Evolutionary conservation across 768 basidiomycete species (phyloP).

Genomic region (Termitomyces sp.): DNA sequence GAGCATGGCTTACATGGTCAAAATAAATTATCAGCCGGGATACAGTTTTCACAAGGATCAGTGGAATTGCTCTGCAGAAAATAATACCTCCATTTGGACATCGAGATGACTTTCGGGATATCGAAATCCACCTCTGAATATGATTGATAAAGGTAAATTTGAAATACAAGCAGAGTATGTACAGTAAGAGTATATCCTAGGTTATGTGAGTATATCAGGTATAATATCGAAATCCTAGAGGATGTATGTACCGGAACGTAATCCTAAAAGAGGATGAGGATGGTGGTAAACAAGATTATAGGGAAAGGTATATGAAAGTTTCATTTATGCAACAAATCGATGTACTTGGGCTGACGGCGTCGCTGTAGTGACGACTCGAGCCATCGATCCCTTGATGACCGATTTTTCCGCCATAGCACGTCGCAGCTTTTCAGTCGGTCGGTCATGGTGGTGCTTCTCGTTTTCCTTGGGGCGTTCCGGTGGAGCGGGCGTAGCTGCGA

Average conservation of each 20-base stretch:
- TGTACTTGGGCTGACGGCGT: conserved; percentile 18
- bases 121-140: too few species aligned
- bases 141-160: neutral
- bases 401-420: conserved; percentile 45
- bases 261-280: neutral
- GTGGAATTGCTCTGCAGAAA: too few species aligned
- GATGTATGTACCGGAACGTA: neutral
- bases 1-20: too few species aligned
- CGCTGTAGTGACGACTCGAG: conserved; percentile 39
- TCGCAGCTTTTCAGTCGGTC: conserved; percentile 36
- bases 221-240: neutral
- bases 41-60: too few species aligned
- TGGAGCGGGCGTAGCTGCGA: conserved; percentile 38
- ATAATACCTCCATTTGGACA: too few species aligned
- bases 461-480: conserved; percentile 16
- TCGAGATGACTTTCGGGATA: neutral
- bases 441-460: conserved; percentile 23
- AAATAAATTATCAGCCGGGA: too few species aligned
- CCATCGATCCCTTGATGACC: conserved; percentile 52
- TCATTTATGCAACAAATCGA: conserved; percentile 18
- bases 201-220: neutral
- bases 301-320: neutral
- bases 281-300: neutral
- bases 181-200: neutral
- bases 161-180: too few species aligned